These are phyloP conservation scores for Cymbopogon flexuosus DNA, from an alignment of 202 grass and related monocot genomes.

Conservation along the genomic window DNA sequence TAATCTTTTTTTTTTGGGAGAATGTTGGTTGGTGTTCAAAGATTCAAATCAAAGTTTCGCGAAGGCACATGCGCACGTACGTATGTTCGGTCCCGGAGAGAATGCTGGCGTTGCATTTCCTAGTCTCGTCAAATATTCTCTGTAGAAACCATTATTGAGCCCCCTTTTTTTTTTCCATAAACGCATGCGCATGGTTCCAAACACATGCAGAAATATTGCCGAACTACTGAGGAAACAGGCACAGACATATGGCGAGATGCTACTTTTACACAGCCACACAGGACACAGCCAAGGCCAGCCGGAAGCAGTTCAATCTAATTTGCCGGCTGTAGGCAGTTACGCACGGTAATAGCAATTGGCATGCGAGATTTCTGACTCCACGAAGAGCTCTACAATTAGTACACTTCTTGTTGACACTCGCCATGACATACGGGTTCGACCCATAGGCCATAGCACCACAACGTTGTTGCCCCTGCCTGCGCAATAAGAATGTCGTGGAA, in stretches of 20 bases:
- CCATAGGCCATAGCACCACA: not conserved
- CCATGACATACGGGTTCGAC: too few species aligned
- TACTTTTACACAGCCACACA: too few species aligned
- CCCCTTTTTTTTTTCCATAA: not conserved
- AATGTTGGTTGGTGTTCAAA: not conserved
- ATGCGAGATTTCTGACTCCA: too few species aligned
- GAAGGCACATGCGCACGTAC: not conserved
- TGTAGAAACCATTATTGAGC: not conserved
- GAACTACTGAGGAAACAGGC: too few species aligned
- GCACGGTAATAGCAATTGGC: too few species aligned
- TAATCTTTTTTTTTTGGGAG: not conserved
- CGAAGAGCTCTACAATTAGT: too few species aligned
- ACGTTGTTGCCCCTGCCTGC: not conserved
- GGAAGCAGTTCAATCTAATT: too few species aligned
- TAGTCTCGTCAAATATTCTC: constrained; percentile 1
- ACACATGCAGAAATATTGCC: not conserved
- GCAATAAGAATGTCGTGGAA: not conserved
- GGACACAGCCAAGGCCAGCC: too few species aligned
- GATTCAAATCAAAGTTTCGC: not conserved
- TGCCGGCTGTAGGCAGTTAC: too few species aligned
- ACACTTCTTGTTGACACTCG: too few species aligned
- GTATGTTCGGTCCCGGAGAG: not conserved
- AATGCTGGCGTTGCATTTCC: not conserved
- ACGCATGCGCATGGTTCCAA: not conserved
- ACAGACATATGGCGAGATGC: too few species aligned